phyloP scores from a whole-genome alignment of 306 rosid genomes.

The Prunus kanzakura region DNA sequence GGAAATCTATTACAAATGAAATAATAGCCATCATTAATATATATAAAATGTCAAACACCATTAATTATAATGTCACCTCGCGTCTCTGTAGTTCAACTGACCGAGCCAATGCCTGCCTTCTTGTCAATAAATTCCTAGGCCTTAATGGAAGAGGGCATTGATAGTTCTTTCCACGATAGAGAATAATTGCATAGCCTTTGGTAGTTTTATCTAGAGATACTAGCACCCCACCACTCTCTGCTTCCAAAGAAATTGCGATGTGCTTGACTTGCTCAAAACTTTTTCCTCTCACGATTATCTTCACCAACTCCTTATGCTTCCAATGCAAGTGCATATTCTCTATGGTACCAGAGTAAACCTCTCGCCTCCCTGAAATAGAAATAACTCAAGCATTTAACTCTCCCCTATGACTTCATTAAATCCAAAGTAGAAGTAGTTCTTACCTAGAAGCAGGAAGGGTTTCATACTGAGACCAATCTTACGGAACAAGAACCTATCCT shows the following conservation, averaged over 20 bases:
- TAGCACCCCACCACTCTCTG: conserved; percentile 91
- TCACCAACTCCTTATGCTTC: conserved; percentile 86
- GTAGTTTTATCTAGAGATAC: conserved; percentile 76
- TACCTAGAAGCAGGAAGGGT: conserved; percentile 80
- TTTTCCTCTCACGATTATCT: conserved; percentile 75
- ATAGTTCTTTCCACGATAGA: conserved; percentile 94
- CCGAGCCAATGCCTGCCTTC: conserved; percentile 78
- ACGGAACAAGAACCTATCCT: conserved; percentile 78
- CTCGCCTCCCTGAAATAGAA: conserved; percentile 70
- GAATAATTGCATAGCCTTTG: conserved; percentile 61
- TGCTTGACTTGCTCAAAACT: conserved; percentile 69
- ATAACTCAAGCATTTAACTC: conserved; percentile 15
- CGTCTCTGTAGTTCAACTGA: conserved; percentile 82
- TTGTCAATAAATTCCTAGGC: conserved; percentile 74
- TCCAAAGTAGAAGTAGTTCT: conserved; percentile 28
- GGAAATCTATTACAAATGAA: conserved; percentile 21
- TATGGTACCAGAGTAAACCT: conserved; percentile 78
- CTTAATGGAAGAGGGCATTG: conserved; percentile 47
- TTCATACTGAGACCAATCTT: conserved; percentile 93
- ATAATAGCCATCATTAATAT: background rate
- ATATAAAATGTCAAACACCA: background rate
- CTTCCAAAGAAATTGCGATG: conserved; percentile 83
- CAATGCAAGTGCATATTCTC: conserved; percentile 98
- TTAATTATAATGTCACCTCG: conserved; percentile 53
- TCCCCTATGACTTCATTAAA: conserved; percentile 24